Evolutionary conservation across 495 filamentous ascomycete species (phyloP).

Genomic region (Clohesyomyces aquaticus): DNA sequence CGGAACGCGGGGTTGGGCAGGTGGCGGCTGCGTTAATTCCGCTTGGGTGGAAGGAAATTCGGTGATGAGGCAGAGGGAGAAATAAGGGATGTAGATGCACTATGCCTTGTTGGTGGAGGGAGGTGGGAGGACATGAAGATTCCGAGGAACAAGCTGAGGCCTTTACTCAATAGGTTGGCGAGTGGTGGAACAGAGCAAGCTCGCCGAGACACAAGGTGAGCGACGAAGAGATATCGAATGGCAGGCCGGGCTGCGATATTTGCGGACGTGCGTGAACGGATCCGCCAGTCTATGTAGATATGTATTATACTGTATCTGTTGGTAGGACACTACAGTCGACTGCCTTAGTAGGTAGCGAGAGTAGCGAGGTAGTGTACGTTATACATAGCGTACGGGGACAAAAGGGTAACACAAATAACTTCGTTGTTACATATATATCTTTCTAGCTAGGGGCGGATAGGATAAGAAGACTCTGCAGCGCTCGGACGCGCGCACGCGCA

Average conservation of each 20-base stretch:
- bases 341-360: too few species aligned
- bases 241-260: background rate
- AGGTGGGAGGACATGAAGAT: background rate
- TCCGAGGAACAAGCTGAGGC: background rate
- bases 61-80: background rate
- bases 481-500: too few species aligned
- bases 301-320: slow-evolving; percentile 1
- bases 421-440: too few species aligned
- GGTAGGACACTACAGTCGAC: too few species aligned
- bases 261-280: background rate
- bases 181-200: background rate
- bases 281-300: background rate
- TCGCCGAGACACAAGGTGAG: background rate
- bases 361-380: too few species aligned
- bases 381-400: too few species aligned
- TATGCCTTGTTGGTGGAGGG: background rate
- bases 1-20: slow-evolving; percentile 62
- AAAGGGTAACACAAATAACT: too few species aligned
- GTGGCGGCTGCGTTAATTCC: slow-evolving; percentile 79
- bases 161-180: background rate
- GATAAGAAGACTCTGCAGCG: too few species aligned
- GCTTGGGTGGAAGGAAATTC: background rate
- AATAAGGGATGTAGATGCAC: background rate
- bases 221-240: background rate
- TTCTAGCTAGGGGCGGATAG: too few species aligned